Percentiles rank a stretch among this genome's conserved stretches.
Evolutionary conservation across 345 rosid species (phyloP).

Genomic region (Limnanthes douglasii): DNA sequence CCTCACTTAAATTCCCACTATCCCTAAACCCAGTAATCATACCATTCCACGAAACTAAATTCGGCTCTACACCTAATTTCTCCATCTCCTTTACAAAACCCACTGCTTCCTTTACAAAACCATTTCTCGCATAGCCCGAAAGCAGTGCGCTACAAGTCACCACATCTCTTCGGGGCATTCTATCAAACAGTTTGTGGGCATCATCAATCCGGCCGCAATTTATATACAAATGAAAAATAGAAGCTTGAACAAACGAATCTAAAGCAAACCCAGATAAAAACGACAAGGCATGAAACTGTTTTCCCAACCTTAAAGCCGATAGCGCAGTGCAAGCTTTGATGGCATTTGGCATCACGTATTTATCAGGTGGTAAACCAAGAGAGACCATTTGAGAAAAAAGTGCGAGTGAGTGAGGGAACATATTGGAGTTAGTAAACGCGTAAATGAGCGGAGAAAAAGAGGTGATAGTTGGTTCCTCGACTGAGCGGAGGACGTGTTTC

Average conservation of each 20-base stretch:
- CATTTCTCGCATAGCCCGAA: slow-evolving; percentile 31
- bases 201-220: slow-evolving; percentile 23
- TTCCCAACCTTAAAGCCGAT: slow-evolving; percentile 15
- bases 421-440: slow-evolving; percentile 16
- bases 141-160: slow-evolving; percentile 43
- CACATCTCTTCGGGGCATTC: slow-evolving; percentile 26
- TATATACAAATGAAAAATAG: slow-evolving; percentile 37
- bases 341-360: slow-evolving; percentile 23
- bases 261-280: slow-evolving; percentile 17
- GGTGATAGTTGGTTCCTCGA: slow-evolving; percentile 14
- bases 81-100: slow-evolving; percentile 19
- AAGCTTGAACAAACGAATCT: slow-evolving; percentile 25
- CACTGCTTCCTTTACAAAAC: slow-evolving; percentile 23
- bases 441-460: slow-evolving; percentile 29
- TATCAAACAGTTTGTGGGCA: slow-evolving; percentile 42
- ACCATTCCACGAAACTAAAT: slow-evolving; percentile 53
- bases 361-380: slow-evolving; percentile 20
- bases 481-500: slow-evolving; percentile 15
- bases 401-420: slow-evolving; percentile 14
- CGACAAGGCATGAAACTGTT: slow-evolving; percentile 15
- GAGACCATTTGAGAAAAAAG: slow-evolving; percentile 28
- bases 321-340: slow-evolving; percentile 23
- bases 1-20: slow-evolving; percentile 24
- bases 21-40: slow-evolving; percentile 54
- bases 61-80: slow-evolving; percentile 19